Evolutionary conservation across 2,329 filamentous ascomycete species (phyloP).

Genomic region (Fusarium tupiense): DNA sequence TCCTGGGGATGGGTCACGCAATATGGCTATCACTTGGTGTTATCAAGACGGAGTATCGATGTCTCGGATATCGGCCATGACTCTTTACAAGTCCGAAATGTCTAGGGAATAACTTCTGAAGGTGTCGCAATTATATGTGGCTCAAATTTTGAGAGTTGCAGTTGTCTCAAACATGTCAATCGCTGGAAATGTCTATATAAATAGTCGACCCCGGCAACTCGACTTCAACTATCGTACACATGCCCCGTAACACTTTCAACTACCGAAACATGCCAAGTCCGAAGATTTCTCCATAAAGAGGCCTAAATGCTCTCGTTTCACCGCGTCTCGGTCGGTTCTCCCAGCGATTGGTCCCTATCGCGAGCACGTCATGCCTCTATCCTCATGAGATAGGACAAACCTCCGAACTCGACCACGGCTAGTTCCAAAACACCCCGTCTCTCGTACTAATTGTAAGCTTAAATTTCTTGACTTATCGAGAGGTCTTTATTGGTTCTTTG

Average conservation of each 20-base stretch:
- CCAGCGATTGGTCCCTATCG: slow-evolving; percentile 34
- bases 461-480: slow-evolving; percentile 25
- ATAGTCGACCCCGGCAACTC: background rate
- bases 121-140: background rate
- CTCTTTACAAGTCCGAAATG: accelerated
- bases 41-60: background rate
- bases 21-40: slow-evolving; percentile 13
- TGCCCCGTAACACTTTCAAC: background rate
- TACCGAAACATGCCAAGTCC: background rate
- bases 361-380: slow-evolving; percentile 38
- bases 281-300: background rate
- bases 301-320: background rate
- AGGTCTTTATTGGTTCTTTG: slow-evolving; percentile 30
- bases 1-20: slow-evolving; percentile 40
- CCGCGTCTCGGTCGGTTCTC: slow-evolving; percentile 35
- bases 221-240: background rate
- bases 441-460: background rate
- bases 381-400: slow-evolving; percentile 15
- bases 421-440: background rate
- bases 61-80: background rate
- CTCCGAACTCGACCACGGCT: slow-evolving; percentile 13
- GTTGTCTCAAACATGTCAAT: background rate
- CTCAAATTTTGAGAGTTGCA: background rate
- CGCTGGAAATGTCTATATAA: background rate
- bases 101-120: accelerated